These are phyloP conservation scores for Cryptosporidium ryanae DNA, from an alignment of 169 alveolate species.

Conservation along the genomic window DNA sequence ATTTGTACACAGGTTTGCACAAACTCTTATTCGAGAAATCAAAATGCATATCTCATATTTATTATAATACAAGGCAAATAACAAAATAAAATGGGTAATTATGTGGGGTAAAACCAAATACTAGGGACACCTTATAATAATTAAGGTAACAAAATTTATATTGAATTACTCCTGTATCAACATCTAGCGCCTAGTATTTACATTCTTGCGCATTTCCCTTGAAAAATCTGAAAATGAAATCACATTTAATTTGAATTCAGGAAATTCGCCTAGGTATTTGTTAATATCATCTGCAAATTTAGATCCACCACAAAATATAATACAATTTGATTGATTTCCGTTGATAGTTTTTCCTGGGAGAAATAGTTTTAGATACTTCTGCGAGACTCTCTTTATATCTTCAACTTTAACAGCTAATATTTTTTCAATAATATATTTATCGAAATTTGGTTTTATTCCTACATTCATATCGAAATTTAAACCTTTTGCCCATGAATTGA, in stretches of 20 bases:
- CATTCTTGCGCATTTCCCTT: slow-evolving; percentile 10
- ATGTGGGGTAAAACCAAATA: too few relatives aligned
- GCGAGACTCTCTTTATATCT: slow-evolving; percentile 60
- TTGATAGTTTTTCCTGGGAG: slow-evolving; percentile 8
- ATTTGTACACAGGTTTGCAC: neutral
- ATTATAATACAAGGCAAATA: too few relatives aligned
- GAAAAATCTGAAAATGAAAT: slow-evolving; percentile 27
- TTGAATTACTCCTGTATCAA: neutral
- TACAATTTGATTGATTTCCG: neutral
- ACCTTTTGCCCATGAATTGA: slow-evolving; percentile 52
- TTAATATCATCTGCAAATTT: slow-evolving; percentile 10
- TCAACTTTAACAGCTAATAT: slow-evolving; percentile 47
- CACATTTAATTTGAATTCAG: slow-evolving; percentile 1
- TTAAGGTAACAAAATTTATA: too few relatives aligned
- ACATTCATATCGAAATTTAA: slow-evolving; percentile 41
- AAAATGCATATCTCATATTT: neutral
- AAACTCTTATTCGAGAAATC: neutral
- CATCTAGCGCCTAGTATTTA: slow-evolving; percentile 16
- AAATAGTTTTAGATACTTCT: slow-evolving; percentile 27
- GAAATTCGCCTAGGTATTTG: neutral
- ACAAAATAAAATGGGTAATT: too few relatives aligned
- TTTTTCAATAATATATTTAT: slow-evolving; percentile 19
- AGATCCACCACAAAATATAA: slow-evolving; percentile 46
- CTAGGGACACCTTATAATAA: too few relatives aligned
- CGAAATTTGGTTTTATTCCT: slow-evolving; percentile 50